These are phyloP conservation scores for Colletotrichum sp. DNA, from an alignment of 2,329 filamentous ascomycete genomes.

Conservation along the genomic window DNA sequence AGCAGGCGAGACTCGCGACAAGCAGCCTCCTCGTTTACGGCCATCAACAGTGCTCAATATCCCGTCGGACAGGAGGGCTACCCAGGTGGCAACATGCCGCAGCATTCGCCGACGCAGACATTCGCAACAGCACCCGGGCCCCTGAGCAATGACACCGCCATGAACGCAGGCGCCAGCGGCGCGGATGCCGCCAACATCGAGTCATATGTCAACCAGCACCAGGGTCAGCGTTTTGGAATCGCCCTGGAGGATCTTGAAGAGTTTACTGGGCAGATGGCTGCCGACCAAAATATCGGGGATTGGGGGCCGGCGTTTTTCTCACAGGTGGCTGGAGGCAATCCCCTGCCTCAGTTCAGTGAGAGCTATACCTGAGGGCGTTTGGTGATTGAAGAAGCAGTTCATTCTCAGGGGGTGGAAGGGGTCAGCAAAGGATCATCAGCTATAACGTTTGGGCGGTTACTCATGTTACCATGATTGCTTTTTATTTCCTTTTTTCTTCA, in stretches of 20 bases:
- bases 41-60: conserved; percentile 36
- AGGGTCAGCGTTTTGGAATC: conserved; percentile 8
- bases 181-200: conserved; percentile 2
- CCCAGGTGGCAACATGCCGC: background rate
- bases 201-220: conserved; percentile 10
- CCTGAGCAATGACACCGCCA: background rate
- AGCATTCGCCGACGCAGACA: conserved; percentile 10
- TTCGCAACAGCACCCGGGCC: background rate
- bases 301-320: conserved; percentile 8
- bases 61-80: background rate
- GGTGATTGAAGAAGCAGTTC: background rate
- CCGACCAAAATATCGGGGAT: background rate
- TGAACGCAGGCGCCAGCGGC: background rate
- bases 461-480: background rate
- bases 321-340: conserved; percentile 1
- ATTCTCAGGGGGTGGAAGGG: background rate
- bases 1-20: conserved; percentile 25
- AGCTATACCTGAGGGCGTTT: background rate
- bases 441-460: background rate
- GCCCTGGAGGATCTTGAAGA: conserved; percentile 12
- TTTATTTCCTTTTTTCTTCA: background rate
- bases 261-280: conserved; percentile 12
- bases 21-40: conserved; percentile 39
- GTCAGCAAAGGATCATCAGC: background rate
- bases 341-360: background rate